Evolutionary conservation across 306 rosid genomes (phyloP), one percentile per base, ranked within the genome.

Genomic region (Gleditsia sinensis): DNA sequence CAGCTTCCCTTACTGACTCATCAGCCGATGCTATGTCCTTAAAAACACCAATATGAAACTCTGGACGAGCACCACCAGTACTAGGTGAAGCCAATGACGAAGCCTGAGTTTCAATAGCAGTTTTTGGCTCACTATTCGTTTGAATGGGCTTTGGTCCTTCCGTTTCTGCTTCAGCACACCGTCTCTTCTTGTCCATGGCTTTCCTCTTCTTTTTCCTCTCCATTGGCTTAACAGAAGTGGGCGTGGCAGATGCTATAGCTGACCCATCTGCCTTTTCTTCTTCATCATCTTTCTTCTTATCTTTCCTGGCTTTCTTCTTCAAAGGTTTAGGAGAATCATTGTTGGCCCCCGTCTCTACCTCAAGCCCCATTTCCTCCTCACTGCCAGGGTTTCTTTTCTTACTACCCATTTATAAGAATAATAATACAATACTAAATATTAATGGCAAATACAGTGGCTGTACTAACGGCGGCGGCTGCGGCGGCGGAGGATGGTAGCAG

Each of bases 21-120:
- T 83, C 69, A 3, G 82, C 90, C 3, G 80, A 83, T 5, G 93
- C 88, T 76, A 94, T 84, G 82, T 92, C 97, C 88, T 88, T 94
- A 77, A 94, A 94, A 73, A 94, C 97, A 9, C 88, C 88, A 65
- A 94, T 91, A 79, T 94, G 99, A 62, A 94, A 88, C 87, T 88
- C 93, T 3, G 95, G 96, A 17, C 83, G 76, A 55, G 63, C 57
- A 32, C 68, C 33, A 24, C 76, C 70, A 1, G 82, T 21, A 19
- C 84, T 69, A 0, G 84, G 46, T 10, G 83, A 83, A 48, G 80
- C 72, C 1, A 37, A 72, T 6, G 37, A 6, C 0, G 77, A 56
- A 16, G 63, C 60, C 54, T 75, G 45, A 1, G 43, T 49, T 54
- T 61, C 84, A 30, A n/a, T 2, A 55, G 43, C 73, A 28, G 70